phyloP scores from a whole-genome alignment of 192 early-diverging fungal genomes.

The Entomortierella lignicola region DNA sequence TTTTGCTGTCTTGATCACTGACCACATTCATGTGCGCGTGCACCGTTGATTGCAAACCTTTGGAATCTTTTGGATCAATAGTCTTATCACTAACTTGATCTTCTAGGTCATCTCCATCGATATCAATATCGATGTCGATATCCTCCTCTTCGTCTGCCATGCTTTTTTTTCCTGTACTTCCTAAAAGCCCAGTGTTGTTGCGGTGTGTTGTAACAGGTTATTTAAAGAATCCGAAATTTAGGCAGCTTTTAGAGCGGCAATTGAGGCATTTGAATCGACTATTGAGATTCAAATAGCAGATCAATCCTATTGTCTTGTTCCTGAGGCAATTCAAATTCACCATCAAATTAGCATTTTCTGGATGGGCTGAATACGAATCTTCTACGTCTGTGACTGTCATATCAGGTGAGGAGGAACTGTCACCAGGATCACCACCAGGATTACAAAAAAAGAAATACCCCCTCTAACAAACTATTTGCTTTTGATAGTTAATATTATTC shows the following conservation, averaged over 20 bases:
- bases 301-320: not conserved
- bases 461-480: no score
- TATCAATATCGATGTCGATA: constrained; percentile 42
- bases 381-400: not conserved
- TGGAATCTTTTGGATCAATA: not conserved
- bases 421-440: no score
- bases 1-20: not conserved
- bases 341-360: not conserved
- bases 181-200: not conserved
- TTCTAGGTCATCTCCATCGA: constrained; percentile 41
- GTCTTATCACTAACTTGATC: not conserved
- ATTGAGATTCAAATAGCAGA: not conserved
- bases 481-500: no score
- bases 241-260: not conserved
- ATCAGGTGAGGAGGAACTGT: no score
- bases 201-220: not conserved
- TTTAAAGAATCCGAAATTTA: not conserved
- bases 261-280: not conserved
- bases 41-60: not conserved
- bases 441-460: no score
- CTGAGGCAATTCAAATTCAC: not conserved
- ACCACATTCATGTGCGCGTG: not conserved
- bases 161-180: not conserved
- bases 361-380: no score
- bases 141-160: constrained; percentile 49